Conservation (phyloP, 768 basidiomycete species). For the Neoboletus magnificus region DNA sequence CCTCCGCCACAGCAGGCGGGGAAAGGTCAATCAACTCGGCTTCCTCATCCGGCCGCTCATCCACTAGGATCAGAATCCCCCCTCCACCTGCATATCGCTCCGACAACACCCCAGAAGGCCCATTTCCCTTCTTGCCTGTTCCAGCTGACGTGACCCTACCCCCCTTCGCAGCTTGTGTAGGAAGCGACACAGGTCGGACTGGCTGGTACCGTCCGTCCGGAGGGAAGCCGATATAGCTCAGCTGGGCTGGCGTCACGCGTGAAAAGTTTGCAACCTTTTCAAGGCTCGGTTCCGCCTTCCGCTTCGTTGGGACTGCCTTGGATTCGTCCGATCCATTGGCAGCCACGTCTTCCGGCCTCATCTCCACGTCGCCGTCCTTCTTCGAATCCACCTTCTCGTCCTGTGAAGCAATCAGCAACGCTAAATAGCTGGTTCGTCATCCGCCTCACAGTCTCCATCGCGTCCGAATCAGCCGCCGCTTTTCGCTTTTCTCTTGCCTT, state of each 20-base stretch:
- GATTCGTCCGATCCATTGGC: conserved; percentile 57
- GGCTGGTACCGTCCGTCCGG: conserved; percentile 80
- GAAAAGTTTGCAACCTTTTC: conserved; percentile 85
- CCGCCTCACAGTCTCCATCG: conserved; percentile 74
- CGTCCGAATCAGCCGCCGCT: conserved; percentile 74
- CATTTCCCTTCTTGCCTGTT: conserved; percentile 30
- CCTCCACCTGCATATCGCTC: conserved; percentile 77
- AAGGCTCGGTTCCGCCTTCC: conserved; percentile 70
- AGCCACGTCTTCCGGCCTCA: conserved; percentile 68
- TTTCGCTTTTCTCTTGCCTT: conserved; percentile 93
- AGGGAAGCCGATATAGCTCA: conserved; percentile 82
- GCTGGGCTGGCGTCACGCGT: conserved; percentile 86
- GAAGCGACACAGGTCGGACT: conserved; percentile 71
- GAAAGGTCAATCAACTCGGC: conserved; percentile 70
- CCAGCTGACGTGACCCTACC: conserved; percentile 29
- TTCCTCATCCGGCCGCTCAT: conserved; percentile 66
- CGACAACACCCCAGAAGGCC: conserved; percentile 36
- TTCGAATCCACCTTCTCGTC: conserved; percentile 53
- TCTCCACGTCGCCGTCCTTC: conserved; percentile 67
- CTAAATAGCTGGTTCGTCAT: not conserved
- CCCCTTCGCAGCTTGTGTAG: conserved; percentile 31
- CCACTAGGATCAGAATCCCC: conserved; percentile 82
- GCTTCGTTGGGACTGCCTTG: conserved; percentile 47
- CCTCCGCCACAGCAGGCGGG: conserved; percentile 33
- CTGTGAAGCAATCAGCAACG: conserved; percentile 32